Conservation (phyloP, 345 rosid species). For the Laguncularia racemosa region DNA sequence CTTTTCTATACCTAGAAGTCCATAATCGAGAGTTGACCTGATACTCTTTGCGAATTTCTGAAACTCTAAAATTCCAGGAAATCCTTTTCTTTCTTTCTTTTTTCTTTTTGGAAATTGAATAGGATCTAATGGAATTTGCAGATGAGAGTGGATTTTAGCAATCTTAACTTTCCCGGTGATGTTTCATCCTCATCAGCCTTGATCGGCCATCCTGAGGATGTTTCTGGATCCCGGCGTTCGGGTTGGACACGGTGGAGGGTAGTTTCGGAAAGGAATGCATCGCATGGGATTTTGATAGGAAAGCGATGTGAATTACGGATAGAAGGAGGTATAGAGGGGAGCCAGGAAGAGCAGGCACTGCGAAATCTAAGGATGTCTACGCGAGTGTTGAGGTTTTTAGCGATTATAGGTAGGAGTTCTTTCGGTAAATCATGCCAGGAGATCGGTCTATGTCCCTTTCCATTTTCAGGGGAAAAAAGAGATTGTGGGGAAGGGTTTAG, state of each 20-base stretch:
- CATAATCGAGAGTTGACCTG: background rate
- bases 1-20: background rate
- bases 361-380: constrained; percentile 16
- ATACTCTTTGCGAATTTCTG: constrained; percentile 11
- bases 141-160: constrained; percentile 8
- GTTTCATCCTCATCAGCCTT: constrained; percentile 5
- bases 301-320: background rate
- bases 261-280: background rate
- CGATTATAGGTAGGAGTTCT: constrained; percentile 13
- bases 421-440: constrained; percentile 13
- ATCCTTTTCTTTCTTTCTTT: too few relatives aligned
- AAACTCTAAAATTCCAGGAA: constrained; percentile 13
- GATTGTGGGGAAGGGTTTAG: too few relatives aligned
- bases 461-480: background rate
- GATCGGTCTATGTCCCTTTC: background rate
- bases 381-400: constrained; percentile 6
- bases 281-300: background rate
- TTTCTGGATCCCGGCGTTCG: background rate
- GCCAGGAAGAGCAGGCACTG: constrained; percentile 23
- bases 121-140: background rate
- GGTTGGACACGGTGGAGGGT: constrained; percentile 6
- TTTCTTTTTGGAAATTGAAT: constrained; percentile 3
- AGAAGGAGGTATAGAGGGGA: constrained; percentile 6
- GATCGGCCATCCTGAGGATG: constrained; percentile 10
- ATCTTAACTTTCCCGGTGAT: constrained; percentile 1